A percentile compares a stretch with the other conserved stretches of the same genome.
Evolutionary conservation across 441 rosid species (phyloP).

Genomic region (Euphorbia celastroides): DNA sequence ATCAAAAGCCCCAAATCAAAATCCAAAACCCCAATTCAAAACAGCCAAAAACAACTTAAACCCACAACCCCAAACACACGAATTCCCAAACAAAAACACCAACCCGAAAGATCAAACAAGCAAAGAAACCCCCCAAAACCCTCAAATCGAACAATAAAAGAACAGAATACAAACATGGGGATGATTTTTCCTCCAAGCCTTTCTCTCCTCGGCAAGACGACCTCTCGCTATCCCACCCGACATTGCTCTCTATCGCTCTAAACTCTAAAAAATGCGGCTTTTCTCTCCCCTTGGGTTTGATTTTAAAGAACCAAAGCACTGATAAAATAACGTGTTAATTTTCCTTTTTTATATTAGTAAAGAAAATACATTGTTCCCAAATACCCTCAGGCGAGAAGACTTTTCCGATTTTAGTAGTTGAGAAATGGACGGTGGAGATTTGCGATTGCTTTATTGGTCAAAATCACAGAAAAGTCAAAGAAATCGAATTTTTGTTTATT

Average conservation of each 20-base stretch:
- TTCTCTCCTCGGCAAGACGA: conserved; percentile 87
- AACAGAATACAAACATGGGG: conserved; percentile 61
- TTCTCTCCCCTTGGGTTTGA: neutral
- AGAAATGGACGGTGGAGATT: conserved; percentile 1
- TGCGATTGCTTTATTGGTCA: neutral
- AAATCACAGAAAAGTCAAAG: neutral
- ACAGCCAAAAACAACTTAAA: neutral
- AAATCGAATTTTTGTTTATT: neutral
- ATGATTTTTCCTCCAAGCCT: conserved; percentile 94
- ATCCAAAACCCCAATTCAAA: neutral
- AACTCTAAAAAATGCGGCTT: neutral
- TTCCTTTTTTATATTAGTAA: neutral
- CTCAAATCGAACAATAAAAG: neutral
- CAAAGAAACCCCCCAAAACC: neutral
- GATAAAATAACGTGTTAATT: neutral
- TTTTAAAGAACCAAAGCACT: neutral
- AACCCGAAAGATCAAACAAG: neutral
- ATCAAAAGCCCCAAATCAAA: neutral
- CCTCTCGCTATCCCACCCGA: conserved; percentile 95
- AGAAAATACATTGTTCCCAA: neutral
- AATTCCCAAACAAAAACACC: too few relatives aligned
- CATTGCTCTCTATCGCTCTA: conserved; percentile 32
- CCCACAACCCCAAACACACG: neutral
- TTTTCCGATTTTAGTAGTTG: neutral
- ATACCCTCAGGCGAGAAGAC: neutral